A percentile compares a stretch with the other conserved stretches of the same genome.
These are phyloP conservation scores for Platanthera guangdongensis DNA, from an alignment of 106 monocot species.

Conservation along the genomic window DNA sequence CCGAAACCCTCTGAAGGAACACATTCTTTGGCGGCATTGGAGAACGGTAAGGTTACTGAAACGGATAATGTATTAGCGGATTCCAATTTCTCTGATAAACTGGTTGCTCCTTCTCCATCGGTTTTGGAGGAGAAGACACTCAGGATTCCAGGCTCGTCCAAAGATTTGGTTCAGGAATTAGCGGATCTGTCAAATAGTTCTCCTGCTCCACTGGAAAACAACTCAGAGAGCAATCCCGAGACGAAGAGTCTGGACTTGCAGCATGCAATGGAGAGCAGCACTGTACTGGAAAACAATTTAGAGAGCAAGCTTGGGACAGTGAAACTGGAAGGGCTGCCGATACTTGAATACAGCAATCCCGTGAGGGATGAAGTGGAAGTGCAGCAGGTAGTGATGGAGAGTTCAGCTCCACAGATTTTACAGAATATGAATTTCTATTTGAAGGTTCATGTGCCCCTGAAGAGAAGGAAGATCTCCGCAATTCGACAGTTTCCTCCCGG, in stretches of 20 bases:
- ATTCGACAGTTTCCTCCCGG: constrained; percentile 8
- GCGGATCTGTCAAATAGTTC: neutral
- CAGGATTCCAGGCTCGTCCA: neutral
- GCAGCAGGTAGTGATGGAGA: constrained; percentile 1
- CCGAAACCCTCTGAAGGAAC: too few relatives aligned
- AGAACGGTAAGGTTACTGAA: neutral
- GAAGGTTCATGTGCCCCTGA: neutral
- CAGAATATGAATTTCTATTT: neutral
- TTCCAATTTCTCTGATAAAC: neutral
- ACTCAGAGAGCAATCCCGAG: neutral
- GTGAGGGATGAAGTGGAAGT: neutral
- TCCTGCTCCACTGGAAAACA: neutral
- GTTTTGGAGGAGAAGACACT: neutral
- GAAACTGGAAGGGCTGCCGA: neutral
- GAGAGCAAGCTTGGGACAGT: neutral
- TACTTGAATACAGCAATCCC: neutral
- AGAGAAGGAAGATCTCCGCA: constrained; percentile 5
- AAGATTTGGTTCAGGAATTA: neutral
- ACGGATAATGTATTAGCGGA: neutral
- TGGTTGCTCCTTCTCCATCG: neutral
- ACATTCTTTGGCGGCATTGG: neutral
- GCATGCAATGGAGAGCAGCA: neutral
- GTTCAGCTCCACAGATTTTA: neutral
- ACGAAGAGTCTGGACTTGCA: neutral
- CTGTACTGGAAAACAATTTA: neutral